Conservation (phyloP, 2,329 filamentous ascomycete species). For the Sarocladium kiliense region DNA sequence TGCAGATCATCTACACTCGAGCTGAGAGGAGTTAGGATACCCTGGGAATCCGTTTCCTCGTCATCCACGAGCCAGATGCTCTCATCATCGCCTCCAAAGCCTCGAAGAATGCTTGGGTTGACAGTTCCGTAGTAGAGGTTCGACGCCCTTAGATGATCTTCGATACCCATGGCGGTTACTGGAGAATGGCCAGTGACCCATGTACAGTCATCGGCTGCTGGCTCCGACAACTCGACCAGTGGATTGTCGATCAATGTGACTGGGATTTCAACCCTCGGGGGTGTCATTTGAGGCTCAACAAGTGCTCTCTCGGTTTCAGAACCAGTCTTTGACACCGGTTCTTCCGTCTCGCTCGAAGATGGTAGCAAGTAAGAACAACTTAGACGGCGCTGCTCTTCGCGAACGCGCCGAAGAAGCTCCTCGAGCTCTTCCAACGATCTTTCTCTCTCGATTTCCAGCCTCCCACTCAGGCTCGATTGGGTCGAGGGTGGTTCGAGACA, state of each 20-base stretch:
- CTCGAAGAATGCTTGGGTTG: constrained; percentile 24
- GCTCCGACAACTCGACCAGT: too few species aligned
- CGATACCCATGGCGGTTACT: too few species aligned
- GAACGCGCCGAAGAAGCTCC: background rate
- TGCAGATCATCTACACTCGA: background rate
- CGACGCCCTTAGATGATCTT: background rate
- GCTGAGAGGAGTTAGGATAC: background rate
- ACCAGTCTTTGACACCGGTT: too few species aligned
- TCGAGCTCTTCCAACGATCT: constrained; percentile 2
- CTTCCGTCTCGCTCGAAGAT: too few species aligned
- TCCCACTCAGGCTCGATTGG: background rate
- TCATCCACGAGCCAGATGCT: constrained; percentile 25
- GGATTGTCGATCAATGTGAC: too few species aligned
- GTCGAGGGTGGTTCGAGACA: background rate
- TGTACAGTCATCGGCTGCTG: too few species aligned
- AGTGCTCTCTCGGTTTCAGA: too few species aligned
- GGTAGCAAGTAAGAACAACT: too few species aligned
- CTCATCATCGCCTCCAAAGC: constrained; percentile 25
- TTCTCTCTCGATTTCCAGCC: background rate
- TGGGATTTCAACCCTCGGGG: too few species aligned
- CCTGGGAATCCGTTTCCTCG: constrained; percentile 16
- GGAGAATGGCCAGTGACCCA: too few species aligned
- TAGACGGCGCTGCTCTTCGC: background rate
- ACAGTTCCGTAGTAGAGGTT: constrained; percentile 23
- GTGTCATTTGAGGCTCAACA: too few species aligned